phyloP scores from a whole-genome alignment of 371 early-diverging fungal genomes.

The Rhizopus delemar region DNA sequence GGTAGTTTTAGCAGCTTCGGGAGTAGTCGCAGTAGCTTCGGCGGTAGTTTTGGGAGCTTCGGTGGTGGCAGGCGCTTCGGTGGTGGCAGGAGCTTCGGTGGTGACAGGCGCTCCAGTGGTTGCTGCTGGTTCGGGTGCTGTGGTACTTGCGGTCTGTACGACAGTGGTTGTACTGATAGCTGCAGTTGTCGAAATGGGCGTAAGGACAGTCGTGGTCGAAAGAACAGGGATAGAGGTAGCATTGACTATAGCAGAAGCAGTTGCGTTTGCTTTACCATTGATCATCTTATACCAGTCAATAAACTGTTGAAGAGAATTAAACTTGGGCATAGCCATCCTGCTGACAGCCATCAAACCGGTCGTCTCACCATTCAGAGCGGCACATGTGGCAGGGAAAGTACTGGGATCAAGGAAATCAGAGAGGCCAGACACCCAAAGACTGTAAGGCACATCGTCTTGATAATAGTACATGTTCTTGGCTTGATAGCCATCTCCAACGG shows the following conservation, averaged over 20 bases:
- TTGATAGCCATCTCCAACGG: constrained; percentile 30
- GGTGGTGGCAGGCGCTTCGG: not conserved
- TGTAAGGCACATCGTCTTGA: constrained; percentile 1
- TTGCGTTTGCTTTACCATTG: not conserved
- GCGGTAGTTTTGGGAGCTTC: not conserved
- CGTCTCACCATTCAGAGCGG: too few relatives aligned
- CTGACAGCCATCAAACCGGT: not conserved
- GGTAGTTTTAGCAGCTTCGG: too few relatives aligned
- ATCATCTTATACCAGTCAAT: not conserved
- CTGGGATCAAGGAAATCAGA: not conserved
- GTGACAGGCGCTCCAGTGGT: not conserved
- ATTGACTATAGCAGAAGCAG: not conserved
- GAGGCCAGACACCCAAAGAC: not conserved
- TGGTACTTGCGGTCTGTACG: not conserved
- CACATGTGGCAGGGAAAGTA: constrained; percentile 4
- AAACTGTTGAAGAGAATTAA: not conserved
- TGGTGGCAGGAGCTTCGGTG: not conserved
- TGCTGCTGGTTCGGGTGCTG: not conserved
- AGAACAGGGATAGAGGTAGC: not conserved
- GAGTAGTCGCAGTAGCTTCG: constrained; percentile 1
- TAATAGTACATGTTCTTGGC: constrained; percentile 6
- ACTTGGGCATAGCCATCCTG: not conserved
- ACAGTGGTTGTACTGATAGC: not conserved
- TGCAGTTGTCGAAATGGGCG: not conserved
- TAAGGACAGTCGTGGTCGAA: not conserved